Percentiles rank a stretch among this genome's conserved stretches.
Evolutionary conservation across 352 stramenopile species (phyloP).

Genomic region (Phytopythium mirpurense): DNA sequence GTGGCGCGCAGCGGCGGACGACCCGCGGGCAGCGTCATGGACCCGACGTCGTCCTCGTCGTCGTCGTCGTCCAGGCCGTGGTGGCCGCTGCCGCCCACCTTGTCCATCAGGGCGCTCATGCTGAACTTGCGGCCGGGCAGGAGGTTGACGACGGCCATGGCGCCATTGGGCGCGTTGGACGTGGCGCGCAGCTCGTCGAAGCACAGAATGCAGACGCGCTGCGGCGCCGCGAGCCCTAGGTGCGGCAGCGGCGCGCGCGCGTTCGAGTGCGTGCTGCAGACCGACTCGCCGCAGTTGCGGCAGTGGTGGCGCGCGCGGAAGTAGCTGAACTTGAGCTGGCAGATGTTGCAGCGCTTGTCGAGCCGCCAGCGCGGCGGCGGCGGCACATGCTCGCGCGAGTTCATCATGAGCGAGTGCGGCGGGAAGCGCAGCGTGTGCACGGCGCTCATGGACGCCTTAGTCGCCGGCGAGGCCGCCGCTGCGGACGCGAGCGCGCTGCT

Average conservation of each 20-base stretch:
- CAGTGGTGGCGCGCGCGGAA: conserved; percentile 86
- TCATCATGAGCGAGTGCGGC: conserved; percentile 10
- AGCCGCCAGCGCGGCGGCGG: conserved; percentile 68
- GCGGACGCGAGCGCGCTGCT: conserved; percentile 6
- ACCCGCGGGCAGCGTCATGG: conserved; percentile 12
- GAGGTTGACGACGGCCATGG: conserved; percentile 76
- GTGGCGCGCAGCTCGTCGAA: conserved; percentile 67
- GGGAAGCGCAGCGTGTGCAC: conserved; percentile 25
- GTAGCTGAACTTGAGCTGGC: conserved; percentile 82
- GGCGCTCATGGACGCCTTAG: conserved; percentile 13
- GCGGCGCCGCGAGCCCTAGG: conserved; percentile 46
- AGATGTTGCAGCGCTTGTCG: conserved; percentile 79
- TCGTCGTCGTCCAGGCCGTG: conserved; percentile 3
- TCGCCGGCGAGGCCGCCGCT: conserved; percentile 7
- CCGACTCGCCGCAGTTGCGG: conserved; percentile 81
- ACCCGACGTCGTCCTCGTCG: conserved; percentile 11
- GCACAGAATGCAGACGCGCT: conserved; percentile 77
- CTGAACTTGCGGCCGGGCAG: conserved; percentile 25
- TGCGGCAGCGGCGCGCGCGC: conserved; percentile 58
- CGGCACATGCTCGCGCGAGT: conserved; percentile 22
- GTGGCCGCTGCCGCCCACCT: background rate
- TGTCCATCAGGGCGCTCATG: conserved; percentile 13
- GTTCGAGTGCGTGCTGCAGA: conserved; percentile 81
- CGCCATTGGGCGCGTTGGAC: conserved; percentile 15
- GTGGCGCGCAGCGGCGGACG: conserved; percentile 29